A percentile compares a stretch with the other conserved stretches of the same genome.
Conservation (phyloP, 495 filamentous ascomycete genomes). For the Symbiotaphrina buchneri region DNA sequence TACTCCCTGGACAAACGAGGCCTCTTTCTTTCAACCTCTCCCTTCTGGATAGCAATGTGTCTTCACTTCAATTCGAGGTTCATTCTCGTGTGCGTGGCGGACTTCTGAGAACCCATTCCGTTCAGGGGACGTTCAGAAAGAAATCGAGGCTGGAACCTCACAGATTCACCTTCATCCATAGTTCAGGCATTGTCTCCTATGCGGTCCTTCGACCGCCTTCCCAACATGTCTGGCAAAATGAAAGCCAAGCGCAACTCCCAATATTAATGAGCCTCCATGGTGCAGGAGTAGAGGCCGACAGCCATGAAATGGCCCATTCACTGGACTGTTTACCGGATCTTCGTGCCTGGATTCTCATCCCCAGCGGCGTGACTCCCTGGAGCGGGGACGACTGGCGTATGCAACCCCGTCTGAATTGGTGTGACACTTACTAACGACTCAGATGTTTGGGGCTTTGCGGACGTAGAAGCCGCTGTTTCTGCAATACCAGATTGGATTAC, state of each 20-base stretch:
- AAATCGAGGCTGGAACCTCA: conserved; percentile 20
- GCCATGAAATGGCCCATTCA: conserved; percentile 18
- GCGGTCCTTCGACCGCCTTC: conserved; percentile 34
- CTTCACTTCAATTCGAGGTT: no score
- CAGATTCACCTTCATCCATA: conserved; percentile 32
- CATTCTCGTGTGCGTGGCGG: no score
- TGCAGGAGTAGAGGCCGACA: conserved; percentile 31
- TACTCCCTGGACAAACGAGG: conserved; percentile 20
- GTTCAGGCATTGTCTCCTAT: conserved; percentile 33
- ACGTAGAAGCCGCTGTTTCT: conserved; percentile 27
- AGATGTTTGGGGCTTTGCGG: conserved; percentile 34
- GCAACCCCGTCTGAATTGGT: conserved; percentile 3
- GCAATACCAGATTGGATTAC: conserved; percentile 28
- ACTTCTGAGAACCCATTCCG: no score
- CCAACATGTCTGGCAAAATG: neutral
- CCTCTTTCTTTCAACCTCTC: conserved; percentile 15
- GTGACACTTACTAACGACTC: conserved; percentile 6
- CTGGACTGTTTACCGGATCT: conserved; percentile 26
- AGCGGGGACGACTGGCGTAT: conserved; percentile 41
- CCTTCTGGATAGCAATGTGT: no score
- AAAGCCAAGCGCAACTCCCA: conserved; percentile 9
- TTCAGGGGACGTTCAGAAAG: no score
- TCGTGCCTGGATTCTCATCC: conserved; percentile 32
- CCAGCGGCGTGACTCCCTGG: conserved; percentile 36
- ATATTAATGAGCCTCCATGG: conserved; percentile 29